phyloP scores from a whole-genome alignment of 2,329 filamentous ascomycete species.

The Eurotiales sp. region DNA sequence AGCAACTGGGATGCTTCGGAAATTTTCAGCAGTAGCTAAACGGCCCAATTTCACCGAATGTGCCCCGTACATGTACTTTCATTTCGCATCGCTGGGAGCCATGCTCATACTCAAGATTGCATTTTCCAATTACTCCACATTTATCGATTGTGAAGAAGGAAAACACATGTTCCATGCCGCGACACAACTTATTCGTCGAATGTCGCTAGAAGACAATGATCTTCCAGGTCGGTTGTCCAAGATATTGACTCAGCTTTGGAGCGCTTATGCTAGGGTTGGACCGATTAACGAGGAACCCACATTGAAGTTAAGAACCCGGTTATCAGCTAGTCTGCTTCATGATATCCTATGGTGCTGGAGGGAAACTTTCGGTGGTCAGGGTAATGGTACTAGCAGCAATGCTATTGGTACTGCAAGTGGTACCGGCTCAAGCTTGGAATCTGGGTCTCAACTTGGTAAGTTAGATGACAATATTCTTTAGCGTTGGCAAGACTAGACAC shows the following conservation, averaged over 20 bases:
- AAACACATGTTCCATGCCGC: conserved; percentile 17
- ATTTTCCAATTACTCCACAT: conserved; percentile 10
- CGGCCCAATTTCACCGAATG: not conserved
- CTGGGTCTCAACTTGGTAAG: not conserved
- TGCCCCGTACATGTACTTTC: conserved; percentile 3
- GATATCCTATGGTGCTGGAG: conserved; percentile 21
- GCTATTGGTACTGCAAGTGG: not conserved
- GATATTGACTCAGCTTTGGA: conserved; percentile 20
- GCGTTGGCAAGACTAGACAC: not conserved
- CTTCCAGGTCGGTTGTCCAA: conserved; percentile 18
- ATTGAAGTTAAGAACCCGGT: conserved; percentile 15
- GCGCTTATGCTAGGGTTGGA: conserved; percentile 10
- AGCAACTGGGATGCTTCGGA: not conserved
- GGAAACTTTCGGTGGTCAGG: conserved; percentile 17
- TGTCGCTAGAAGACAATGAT: conserved; percentile 20
- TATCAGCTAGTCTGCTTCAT: conserved; percentile 18
- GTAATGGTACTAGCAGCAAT: not conserved
- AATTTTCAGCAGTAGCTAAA: not conserved
- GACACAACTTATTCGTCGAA: conserved; percentile 14
- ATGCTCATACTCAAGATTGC: conserved; percentile 10
- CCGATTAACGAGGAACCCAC: conserved; percentile 13
- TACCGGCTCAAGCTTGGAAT: not conserved
- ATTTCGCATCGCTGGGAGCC: not conserved
- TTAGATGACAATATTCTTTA: not conserved
- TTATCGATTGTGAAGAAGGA: conserved; percentile 17